Evolutionary conservation across 805 yeast species (phyloP).

Genomic region (baker's yeast (Saccharomyces cerevisiae)): DNA sequence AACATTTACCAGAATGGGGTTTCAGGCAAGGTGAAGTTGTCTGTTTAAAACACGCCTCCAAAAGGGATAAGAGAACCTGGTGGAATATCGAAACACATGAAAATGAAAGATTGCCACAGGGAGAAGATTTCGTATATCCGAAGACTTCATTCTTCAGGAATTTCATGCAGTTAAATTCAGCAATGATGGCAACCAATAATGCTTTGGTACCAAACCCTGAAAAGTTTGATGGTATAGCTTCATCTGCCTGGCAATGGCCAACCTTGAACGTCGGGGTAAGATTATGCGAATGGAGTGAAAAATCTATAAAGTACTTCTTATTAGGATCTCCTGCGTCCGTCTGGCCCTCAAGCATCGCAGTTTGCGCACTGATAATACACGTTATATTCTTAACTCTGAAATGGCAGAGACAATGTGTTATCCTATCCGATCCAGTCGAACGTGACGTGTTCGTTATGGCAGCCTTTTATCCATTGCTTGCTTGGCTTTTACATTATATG

Average conservation of each 20-base stretch:
- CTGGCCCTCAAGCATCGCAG: conserved; percentile 62
- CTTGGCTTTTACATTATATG: conserved; percentile 84
- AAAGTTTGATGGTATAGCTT: conserved; percentile 62
- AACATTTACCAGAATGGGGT: conserved; percentile 75
- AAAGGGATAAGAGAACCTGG: conserved; percentile 78
- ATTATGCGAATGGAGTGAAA: conserved; percentile 68
- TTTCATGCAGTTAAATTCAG: conserved; percentile 66
- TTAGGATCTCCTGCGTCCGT: conserved; percentile 75
- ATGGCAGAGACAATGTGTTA: conserved; percentile 72
- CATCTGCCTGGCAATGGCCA: conserved; percentile 89
- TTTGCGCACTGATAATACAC: conserved; percentile 44
- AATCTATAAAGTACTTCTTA: conserved; percentile 54
- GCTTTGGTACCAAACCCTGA: conserved; percentile 76
- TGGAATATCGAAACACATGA: conserved; percentile 74
- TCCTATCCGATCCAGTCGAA: conserved; percentile 35
- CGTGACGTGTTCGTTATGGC: conserved; percentile 50
- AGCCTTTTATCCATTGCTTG: conserved; percentile 70
- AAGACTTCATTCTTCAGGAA: conserved; percentile 66
- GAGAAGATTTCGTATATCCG: conserved; percentile 41
- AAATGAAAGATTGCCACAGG: conserved; percentile 55
- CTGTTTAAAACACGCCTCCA: conserved; percentile 53
- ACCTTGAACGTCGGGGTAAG: conserved; percentile 66
- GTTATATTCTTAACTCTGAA: conserved; percentile 36
- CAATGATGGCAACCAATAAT: conserved; percentile 89
- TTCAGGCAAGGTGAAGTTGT: conserved; percentile 77